Evolutionary conservation across 1,139 yeast species (phyloP).

Genomic region (Cylindricascospora bacillispora): DNA sequence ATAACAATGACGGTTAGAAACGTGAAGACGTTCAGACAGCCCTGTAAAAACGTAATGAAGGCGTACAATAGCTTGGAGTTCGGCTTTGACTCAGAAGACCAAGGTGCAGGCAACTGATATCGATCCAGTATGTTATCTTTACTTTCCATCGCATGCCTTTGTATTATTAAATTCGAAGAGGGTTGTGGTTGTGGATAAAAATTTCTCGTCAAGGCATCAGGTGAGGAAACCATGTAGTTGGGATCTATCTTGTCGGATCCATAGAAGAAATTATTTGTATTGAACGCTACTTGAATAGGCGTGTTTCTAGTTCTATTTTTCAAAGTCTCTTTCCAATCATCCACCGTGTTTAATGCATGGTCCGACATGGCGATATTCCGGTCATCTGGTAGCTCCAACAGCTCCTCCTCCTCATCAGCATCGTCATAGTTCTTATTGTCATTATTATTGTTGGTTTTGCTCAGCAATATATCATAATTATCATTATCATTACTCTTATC

Average conservation of each 20-base stretch:
- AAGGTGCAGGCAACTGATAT: slow-evolving; percentile 19
- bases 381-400: background rate
- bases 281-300: slow-evolving; percentile 10
- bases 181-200: slow-evolving; percentile 1
- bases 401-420: background rate
- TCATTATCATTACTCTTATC: background rate
- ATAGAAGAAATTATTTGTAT: slow-evolving; percentile 12
- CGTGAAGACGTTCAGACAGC: slow-evolving; percentile 49
- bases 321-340: slow-evolving; percentile 3
- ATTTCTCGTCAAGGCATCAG: background rate
- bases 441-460: background rate
- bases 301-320: slow-evolving; percentile 5
- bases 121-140: slow-evolving; percentile 2
- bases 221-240: background rate
- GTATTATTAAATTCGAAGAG: slow-evolving; percentile 1
- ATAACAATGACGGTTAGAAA: slow-evolving; percentile 43
- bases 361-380: background rate
- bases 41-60: slow-evolving; percentile 59
- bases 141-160: slow-evolving; percentile 1
- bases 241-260: slow-evolving; percentile 1
- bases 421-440: background rate
- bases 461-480: background rate
- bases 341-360: slow-evolving; percentile 1
- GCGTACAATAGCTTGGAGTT: slow-evolving; percentile 49
- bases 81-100: slow-evolving; percentile 23